Conservation (phyloP, 2,329 filamentous ascomycete genomes). For the Metarhizium anisopliae region DNA sequence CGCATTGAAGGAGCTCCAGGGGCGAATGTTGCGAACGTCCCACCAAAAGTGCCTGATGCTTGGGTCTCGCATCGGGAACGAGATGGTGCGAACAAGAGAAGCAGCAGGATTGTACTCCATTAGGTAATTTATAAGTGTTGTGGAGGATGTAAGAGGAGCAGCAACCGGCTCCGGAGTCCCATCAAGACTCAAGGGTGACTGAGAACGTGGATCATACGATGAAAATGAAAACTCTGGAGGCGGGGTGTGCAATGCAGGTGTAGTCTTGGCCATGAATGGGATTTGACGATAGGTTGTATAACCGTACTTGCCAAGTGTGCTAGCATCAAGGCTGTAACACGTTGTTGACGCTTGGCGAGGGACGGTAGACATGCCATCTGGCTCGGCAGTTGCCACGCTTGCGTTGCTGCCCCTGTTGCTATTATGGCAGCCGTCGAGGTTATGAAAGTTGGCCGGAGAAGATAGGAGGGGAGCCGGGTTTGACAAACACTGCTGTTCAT, state of each 20-base stretch:
- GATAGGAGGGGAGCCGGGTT: constrained; percentile 46
- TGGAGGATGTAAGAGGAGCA: constrained; percentile 33
- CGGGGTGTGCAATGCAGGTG: constrained; percentile 9
- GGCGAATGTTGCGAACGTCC: constrained; percentile 80
- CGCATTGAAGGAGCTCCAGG: constrained; percentile 74
- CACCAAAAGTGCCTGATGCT: constrained; percentile 86
- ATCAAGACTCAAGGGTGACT: constrained; percentile 33
- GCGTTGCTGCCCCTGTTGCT: not conserved
- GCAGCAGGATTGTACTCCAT: constrained; percentile 73
- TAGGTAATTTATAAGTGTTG: constrained; percentile 70
- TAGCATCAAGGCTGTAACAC: constrained; percentile 58
- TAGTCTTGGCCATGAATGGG: constrained; percentile 32
- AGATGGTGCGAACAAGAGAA: constrained; percentile 70
- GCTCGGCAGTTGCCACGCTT: constrained; percentile 6
- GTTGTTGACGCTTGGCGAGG: constrained; percentile 50
- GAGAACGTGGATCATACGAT: constrained; percentile 35
- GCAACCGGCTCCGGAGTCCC: constrained; percentile 32
- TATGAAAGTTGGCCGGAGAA: constrained; percentile 52
- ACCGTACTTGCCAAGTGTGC: constrained; percentile 59
- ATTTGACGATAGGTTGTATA: constrained; percentile 80
- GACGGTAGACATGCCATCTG: constrained; percentile 4
- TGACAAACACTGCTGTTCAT: constrained; percentile 14
- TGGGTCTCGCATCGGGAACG: constrained; percentile 56
- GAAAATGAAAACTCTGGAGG: constrained; percentile 34
- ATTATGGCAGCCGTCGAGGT: constrained; percentile 19